Evolutionary conservation across 1,139 yeast genomes (phyloP), one percentile per base, ranked within the genome.

Genomic region (Candida tunisiensis): DNA sequence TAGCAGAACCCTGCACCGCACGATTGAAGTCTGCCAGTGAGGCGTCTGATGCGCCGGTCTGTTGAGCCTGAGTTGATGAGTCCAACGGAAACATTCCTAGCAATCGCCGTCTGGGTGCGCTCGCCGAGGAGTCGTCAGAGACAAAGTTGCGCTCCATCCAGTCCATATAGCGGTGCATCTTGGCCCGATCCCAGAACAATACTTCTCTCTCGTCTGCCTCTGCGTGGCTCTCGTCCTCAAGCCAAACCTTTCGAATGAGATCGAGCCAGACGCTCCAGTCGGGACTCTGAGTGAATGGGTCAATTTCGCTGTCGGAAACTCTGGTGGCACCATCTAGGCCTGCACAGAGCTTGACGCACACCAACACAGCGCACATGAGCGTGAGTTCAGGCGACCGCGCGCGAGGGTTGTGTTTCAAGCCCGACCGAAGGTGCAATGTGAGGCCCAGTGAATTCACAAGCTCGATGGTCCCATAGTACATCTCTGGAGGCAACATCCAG

Each of bases 251-350:
- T 6, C 46, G 37, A 10, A 49, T 27, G 35, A 42, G 28, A 16
- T 37, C 40, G 12, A 32, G 30, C 53, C 54, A 49, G 4, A 39
- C 26, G 10, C 32, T 33, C 51, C 51, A 45, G 31, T 49, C 47
- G 23, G n/a, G 18, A 13, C 10, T 26, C 10, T 31, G 24, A 6
- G 39, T 35, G 10, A 29, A 34, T 11, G 34, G 17, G 8, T 8
- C 8, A 10, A 4, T 14, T 5, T 20, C 8, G 9, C 7, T 7
- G 15, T 24, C 24, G 23, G 24, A 6, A 8, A 5, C 4, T n/a
- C n/a, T n/a, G n/a, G n/a, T n/a, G n/a, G n/a, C n/a, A n/a, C n/a
- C n/a, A 5, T 5, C 13, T 10, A 20, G 11, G 14, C 22, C 22
- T 4, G 14, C n/a, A 12, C 6, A 20, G n/a, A 20, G 22, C 22